Percentiles rank a stretch among this genome's conserved stretches.
Conservation (phyloP, 192 early-diverging fungal species). For the Coemansia sp. region DNA sequence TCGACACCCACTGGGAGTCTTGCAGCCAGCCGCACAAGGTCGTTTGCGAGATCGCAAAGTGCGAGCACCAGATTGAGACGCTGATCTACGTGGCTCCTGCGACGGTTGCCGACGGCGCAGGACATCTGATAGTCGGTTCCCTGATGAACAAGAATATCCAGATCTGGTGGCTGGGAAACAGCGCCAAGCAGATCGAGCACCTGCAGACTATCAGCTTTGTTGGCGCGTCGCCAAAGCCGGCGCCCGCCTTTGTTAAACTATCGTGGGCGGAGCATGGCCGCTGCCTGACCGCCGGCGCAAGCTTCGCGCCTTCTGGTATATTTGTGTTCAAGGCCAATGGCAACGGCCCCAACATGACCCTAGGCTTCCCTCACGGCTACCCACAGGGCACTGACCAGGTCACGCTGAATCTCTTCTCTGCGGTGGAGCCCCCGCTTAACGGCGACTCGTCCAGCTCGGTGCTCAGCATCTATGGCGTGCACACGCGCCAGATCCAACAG, state of each 20-base stretch:
- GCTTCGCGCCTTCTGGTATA: constrained; percentile 29
- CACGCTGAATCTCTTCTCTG: constrained; percentile 30
- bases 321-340: constrained; percentile 28
- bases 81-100: constrained; percentile 39
- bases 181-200: constrained; percentile 20
- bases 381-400: constrained; percentile 39
- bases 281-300: constrained; percentile 30
- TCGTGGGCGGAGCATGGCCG: constrained; percentile 45
- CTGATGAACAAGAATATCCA: constrained; percentile 39
- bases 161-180: constrained; percentile 47
- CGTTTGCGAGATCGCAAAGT: constrained; percentile 26
- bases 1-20: constrained; percentile 32
- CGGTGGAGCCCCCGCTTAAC: constrained; percentile 21
- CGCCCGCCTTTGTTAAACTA: constrained; percentile 29
- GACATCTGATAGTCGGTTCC: constrained; percentile 34
- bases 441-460: not conserved
- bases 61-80: constrained; percentile 40
- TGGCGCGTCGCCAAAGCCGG: constrained; percentile 22
- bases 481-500: constrained; percentile 50
- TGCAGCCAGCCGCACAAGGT: constrained; percentile 33
- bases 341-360: constrained; percentile 27
- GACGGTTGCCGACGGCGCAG: constrained; percentile 31
- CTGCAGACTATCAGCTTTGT: constrained; percentile 31
- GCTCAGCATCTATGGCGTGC: constrained; percentile 49
- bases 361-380: constrained; percentile 32